A percentile compares a stretch with the other conserved stretches of the same genome.
phyloP scores from a whole-genome alignment of 306 rosid species.

The Vigna mungo region DNA sequence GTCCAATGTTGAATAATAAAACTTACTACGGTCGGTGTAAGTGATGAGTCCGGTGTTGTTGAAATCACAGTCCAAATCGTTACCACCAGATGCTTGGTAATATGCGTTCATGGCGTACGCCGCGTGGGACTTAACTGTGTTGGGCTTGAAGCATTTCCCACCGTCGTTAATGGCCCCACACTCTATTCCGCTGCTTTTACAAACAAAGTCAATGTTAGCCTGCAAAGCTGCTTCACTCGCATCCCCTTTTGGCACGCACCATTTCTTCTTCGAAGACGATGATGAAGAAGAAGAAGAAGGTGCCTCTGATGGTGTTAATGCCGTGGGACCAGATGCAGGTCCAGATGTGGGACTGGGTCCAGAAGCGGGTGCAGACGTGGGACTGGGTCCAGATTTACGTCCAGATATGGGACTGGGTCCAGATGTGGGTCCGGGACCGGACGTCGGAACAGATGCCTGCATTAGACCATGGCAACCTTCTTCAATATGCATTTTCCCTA shows the following conservation, averaged over 20 bases:
- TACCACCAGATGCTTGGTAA: slow-evolving; percentile 63
- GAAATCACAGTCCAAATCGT: slow-evolving; percentile 66
- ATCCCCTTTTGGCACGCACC: slow-evolving; percentile 46
- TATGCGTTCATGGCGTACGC: slow-evolving; percentile 73
- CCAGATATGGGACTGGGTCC: too few species aligned
- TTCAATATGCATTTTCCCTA: too few species aligned
- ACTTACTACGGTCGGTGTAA: slow-evolving; percentile 68
- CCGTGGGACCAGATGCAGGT: slow-evolving; percentile 23
- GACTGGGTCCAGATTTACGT: too few species aligned
- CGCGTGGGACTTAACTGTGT: slow-evolving; percentile 70
- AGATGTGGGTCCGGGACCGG: too few species aligned
- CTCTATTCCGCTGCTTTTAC: slow-evolving; percentile 41
- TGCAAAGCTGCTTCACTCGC: slow-evolving; percentile 44
- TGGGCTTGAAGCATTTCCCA: slow-evolving; percentile 57
- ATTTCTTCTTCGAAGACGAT: neutral
- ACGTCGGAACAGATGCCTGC: too few species aligned
- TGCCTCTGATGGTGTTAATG: neutral
- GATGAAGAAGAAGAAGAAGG: neutral
- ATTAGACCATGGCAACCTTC: too few species aligned
- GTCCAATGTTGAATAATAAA: too few species aligned
- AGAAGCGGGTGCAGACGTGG: too few species aligned
- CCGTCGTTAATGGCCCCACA: slow-evolving; percentile 49
- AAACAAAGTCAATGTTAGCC: slow-evolving; percentile 52
- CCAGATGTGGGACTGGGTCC: too few species aligned
- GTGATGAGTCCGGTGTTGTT: slow-evolving; percentile 64